Percentiles rank a stretch among this genome's conserved stretches.
Evolutionary conservation across 768 basidiomycete genomes (phyloP).

Genomic region (Trametes cubensis): DNA sequence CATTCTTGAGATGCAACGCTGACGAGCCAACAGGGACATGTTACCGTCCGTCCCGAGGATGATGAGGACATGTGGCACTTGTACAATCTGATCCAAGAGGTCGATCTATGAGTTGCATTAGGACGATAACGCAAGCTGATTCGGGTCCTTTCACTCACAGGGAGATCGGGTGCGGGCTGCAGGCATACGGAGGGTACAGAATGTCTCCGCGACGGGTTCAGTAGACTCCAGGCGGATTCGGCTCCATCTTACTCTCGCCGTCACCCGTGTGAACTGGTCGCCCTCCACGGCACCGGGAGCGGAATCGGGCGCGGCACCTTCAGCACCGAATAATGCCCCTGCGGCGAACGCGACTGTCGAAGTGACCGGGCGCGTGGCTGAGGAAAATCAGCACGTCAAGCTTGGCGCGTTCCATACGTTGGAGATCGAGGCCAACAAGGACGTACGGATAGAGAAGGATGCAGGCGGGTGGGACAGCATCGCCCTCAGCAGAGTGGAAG

Average conservation of each 20-base stretch:
- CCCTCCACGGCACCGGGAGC: conserved; percentile 54
- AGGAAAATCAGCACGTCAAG: conserved; percentile 88
- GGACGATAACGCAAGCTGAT: conserved; percentile 10
- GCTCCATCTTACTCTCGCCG: conserved; percentile 81
- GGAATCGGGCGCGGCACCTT: conserved; percentile 47
- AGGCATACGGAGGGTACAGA: conserved; percentile 90
- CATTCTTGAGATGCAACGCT: background rate
- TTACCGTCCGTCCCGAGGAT: conserved; percentile 93
- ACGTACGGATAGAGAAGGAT: conserved; percentile 88
- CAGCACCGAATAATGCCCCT: conserved; percentile 31
- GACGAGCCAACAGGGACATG: conserved; percentile 67
- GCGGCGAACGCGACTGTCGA: conserved; percentile 66
- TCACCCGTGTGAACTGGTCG: conserved; percentile 79
- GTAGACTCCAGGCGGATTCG: conserved; percentile 89
- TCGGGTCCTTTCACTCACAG: conserved; percentile 31
- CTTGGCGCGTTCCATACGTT: conserved; percentile 94
- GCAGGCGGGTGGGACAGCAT: conserved; percentile 86
- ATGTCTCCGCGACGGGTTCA: conserved; percentile 88
- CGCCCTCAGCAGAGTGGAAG: conserved; percentile 77
- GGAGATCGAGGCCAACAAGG: conserved; percentile 88
- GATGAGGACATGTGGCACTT: conserved; percentile 99
- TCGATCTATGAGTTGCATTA: conserved; percentile 30
- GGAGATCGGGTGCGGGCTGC: conserved; percentile 86
- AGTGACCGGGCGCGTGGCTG: conserved; percentile 81
- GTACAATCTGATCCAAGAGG: conserved; percentile 91